Evolutionary conservation across 441 rosid species (phyloP), one percentile per base, ranked within the genome.

Genomic region (Kokia cookei): DNA sequence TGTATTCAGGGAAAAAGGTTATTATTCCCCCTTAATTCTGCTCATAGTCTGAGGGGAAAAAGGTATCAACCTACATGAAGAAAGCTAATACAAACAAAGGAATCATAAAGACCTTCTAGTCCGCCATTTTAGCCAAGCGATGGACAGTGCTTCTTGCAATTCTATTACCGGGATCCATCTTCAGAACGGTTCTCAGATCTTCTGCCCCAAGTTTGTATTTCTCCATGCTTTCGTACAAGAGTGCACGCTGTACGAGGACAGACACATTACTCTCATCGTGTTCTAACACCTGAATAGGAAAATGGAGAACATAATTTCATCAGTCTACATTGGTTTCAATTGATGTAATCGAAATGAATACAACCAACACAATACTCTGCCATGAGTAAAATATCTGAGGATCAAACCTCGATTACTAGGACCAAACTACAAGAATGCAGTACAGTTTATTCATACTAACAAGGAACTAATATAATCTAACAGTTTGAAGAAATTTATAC

Each of bases 161-260:
- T 84, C 98, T 84, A 80, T 94, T 94, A 24, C 77, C 75, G 0
- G 99, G 97, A 78, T 93, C 99, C 8, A 91, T 85, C 91, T 86
- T 93, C 72, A 94, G 86, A 80, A 91, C 98, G 68, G 83, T 86
- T 81, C 94, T 87, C 81, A 93, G 86, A 79, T 94, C 99, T 73
- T 94, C 97, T 5, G 98, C 99, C n/a, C 99, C 99, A 24, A 91
- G 94, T 73, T 80, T 89, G 82, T 93, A 94, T 81, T 94, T 94
- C 80, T 94, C 98, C 99, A 94, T 94, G 75, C 96, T 91, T 83
- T 93, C 98, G 45, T 93, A 93, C 78, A 94, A 81, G 4, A 94
- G 91, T n/a, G 97, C 98, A 51, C 97, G 94, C 80, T 94, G 98
- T 42, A 94, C 97, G 22, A 93, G 86, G 51, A 86, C 88, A 1